Base-by-base conservation (phyloP, 805 yeast genomes). In the Ogataea paradorogensis region DNA sequence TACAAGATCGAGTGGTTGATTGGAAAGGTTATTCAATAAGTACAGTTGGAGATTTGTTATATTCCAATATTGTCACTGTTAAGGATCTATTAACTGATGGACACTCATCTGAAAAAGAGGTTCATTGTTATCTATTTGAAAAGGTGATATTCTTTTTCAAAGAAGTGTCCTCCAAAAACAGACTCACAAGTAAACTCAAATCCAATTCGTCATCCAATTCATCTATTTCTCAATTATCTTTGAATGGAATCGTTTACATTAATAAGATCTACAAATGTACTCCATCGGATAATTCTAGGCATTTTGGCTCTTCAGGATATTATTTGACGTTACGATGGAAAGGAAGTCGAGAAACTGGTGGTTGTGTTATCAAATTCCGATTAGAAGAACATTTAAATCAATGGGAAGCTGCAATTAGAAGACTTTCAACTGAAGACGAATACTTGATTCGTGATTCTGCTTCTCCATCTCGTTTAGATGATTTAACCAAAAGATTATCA, bases 1-100 rank as follows among this genome's bases (percentile, higher is more conserved):
- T 93, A 30, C 71, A 74, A 39, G 85, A 79, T 15, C 76, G 90
- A 42, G 95, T 91, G 9, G 69, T 73, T 15, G 95, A 90, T 63
- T 93, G 99, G 99, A 80, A 88, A 52, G 97, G 96, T 15, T 88
- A 87, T 58, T 80, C 81, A 43, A 67, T 84, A 30, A 71, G 71
- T 40, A 82, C 80, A 48, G 86, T 88, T 59, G 99, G 99, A 18
- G 95, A 87, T 43, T 72, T 93, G 43, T 65, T 90, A 39, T 80
- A 80, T 56, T 83, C 80, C 53, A 91, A 88, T 42, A 67, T 70
- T 27, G 89, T 85, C 24, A 75, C 79, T 9, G 84, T 82, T 18
- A 74, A 73, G 47, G 93, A 84, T 51, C 65, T 71, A 38, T 58
- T 68, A 4, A 63, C 65, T 20, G 69, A 65, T 42, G 74, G 74